Evolutionary conservation across 306 rosid species (phyloP), one percentile per base, ranked within the genome.

Genomic region (Herpetospermum pedunculosum): DNA sequence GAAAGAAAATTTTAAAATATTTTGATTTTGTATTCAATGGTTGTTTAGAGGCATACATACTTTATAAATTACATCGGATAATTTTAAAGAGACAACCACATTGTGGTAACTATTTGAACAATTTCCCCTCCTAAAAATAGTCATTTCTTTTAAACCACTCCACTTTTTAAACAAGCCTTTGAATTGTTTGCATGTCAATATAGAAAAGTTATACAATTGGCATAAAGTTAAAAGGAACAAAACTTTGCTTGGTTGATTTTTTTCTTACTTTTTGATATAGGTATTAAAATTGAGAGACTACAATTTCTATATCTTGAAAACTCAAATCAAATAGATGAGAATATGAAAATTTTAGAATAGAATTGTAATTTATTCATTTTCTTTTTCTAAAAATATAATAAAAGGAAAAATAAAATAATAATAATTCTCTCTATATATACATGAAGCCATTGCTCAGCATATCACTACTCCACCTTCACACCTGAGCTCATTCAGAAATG

Each of bases 181-280:
- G 43, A 34, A 13, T n/a, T n/a, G 28, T 19, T 30, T 63, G 48
- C 70, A 35, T 63, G 70, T 8, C 48, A 63, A 63, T 63, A 3
- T 35, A 6, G 13, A 34, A 63, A 63, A 37, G 70, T 8, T 8
- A n/a, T 35, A 63, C 70, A 38, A 63, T 35, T 63, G 70, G 70
- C 47, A 35, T 63, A 63, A 63, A 63, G 70, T 57, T 57, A 57
- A 57, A 57, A 57, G 64, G 64, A 57, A 57, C 46, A 35, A 63
- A 63, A 18, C 70, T 35, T 29, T 54, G 30, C 59, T 53, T 53
- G 60, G 30, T 23, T 25, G 32, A 25, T 12, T 4, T 26, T 54
- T 54, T 57, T 57, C 6, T 12, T 4, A 4, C 18, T 11, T 54
- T 18, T 48, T 48, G 7, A 16, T 48, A 46, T 46, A n/a, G n/a